phyloP scores from a whole-genome alignment of 805 yeast genomes.

The Monosporozyma yasuniensis region DNA sequence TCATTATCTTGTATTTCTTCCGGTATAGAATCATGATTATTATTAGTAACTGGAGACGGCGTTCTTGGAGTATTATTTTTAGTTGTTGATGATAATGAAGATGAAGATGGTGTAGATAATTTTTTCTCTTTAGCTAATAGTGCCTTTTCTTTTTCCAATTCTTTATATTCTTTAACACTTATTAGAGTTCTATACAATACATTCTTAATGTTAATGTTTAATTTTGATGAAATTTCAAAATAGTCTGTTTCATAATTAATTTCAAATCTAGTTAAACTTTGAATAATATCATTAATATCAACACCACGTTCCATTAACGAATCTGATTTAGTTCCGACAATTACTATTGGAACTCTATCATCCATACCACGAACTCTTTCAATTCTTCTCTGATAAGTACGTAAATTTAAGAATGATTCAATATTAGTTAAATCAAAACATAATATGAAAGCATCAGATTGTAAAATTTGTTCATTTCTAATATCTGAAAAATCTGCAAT shows the following conservation, averaged over 20 bases:
- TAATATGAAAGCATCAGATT: slow-evolving; percentile 25
- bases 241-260: slow-evolving; percentile 10
- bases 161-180: slow-evolving; percentile 12
- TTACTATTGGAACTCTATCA: slow-evolving; percentile 16
- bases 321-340: slow-evolving; percentile 20
- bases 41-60: background rate
- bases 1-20: no score
- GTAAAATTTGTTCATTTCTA: slow-evolving; percentile 18
- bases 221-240: slow-evolving; percentile 20
- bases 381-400: slow-evolving; percentile 14
- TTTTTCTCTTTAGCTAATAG: background rate
- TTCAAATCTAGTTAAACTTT: slow-evolving; percentile 12
- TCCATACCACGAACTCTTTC: slow-evolving; percentile 13
- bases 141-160: background rate
- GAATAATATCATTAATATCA: slow-evolving; percentile 9
- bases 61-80: background rate
- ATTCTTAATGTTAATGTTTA: slow-evolving; percentile 13
- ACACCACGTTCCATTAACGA: slow-evolving; percentile 8
- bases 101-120: background rate
- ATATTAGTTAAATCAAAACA: slow-evolving; percentile 20
- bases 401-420: slow-evolving; percentile 16
- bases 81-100: background rate
- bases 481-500: slow-evolving; percentile 19
- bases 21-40: background rate
- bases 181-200: slow-evolving; percentile 9